Conservation (phyloP, 2,329 filamentous ascomycete species). For the Monosporascus sp. region DNA sequence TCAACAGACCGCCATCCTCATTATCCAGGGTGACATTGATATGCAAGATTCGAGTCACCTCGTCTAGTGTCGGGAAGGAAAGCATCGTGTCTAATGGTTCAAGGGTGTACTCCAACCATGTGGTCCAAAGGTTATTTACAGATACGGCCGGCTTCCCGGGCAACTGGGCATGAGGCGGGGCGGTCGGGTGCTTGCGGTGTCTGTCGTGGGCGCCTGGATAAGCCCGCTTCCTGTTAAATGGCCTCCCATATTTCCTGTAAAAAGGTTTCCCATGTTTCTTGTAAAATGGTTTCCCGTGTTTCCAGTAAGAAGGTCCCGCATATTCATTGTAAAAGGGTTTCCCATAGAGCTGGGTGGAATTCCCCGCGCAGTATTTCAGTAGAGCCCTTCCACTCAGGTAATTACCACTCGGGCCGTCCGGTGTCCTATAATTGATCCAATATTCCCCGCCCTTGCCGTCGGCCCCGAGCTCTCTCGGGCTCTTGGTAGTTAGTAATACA, state of each 20-base stretch:
- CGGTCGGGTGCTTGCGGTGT: neutral
- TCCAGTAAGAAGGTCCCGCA: too few species aligned
- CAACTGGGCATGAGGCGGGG: conserved; percentile 11
- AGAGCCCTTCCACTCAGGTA: conserved; percentile 42
- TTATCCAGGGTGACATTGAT: conserved; percentile 38
- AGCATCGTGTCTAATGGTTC: conserved; percentile 25
- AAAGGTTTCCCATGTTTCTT: too few species aligned
- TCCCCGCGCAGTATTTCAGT: conserved; percentile 33
- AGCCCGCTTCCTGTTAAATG: too few species aligned
- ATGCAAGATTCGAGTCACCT: conserved; percentile 45
- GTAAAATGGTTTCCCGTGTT: too few species aligned
- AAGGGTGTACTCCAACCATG: conserved; percentile 44
- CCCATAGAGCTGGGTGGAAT: neutral
- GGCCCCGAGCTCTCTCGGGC: conserved; percentile 33
- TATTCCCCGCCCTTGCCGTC: conserved; percentile 29
- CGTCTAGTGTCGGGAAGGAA: conserved; percentile 32
- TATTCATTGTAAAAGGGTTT: neutral
- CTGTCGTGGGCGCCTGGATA: too few species aligned
- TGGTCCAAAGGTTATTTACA: conserved; percentile 24
- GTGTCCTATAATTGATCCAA: conserved; percentile 43
- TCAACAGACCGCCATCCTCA: conserved; percentile 27
- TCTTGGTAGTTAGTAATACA: conserved; percentile 49
- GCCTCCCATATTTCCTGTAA: too few species aligned
- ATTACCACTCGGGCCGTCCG: conserved; percentile 36
- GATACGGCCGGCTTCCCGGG: conserved; percentile 25